phyloP scores from a whole-genome alignment of 208 protist genomes.

The Trypanosoma mega region DNA sequence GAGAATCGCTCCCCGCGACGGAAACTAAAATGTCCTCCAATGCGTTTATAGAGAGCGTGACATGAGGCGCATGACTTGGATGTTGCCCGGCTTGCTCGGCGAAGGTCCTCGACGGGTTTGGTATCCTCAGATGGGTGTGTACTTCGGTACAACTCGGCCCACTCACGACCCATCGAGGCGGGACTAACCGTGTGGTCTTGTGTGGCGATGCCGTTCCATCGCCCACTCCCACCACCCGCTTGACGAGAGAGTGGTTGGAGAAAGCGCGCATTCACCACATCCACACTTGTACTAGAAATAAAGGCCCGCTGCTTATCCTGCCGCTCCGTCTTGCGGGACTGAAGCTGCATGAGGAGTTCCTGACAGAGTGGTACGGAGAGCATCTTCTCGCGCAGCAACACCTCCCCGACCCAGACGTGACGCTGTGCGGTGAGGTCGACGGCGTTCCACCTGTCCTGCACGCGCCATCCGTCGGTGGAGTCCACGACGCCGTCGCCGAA shows the following conservation, averaged over 20 bases:
- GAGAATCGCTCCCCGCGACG: no score
- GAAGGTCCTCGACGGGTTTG: neutral
- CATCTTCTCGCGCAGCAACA: slow-evolving; percentile 8
- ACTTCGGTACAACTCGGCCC: slow-evolving; percentile 17
- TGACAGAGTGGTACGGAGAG: slow-evolving; percentile 11
- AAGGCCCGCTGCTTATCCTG: neutral
- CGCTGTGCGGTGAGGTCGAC: neutral
- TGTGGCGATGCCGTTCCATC: neutral
- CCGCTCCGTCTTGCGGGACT: neutral
- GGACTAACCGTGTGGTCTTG: slow-evolving; percentile 3
- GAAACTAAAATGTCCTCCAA: no score
- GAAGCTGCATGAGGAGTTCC: neutral
- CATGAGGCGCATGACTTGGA: no score
- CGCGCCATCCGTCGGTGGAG: neutral
- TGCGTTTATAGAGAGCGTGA: no score
- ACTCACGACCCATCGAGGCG: slow-evolving; percentile 10
- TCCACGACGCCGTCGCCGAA: neutral
- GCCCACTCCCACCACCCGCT: neutral
- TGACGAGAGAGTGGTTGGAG: neutral
- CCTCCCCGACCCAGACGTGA: slow-evolving; percentile 11
- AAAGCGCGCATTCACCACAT: slow-evolving; percentile 8
- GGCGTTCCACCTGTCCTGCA: slow-evolving; percentile 19
- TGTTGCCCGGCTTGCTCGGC: neutral
- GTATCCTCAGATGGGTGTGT: neutral
- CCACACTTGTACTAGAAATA: neutral